Conservation (phyloP, 2,329 filamentous ascomycete genomes). For the Cytospora mali region DNA sequence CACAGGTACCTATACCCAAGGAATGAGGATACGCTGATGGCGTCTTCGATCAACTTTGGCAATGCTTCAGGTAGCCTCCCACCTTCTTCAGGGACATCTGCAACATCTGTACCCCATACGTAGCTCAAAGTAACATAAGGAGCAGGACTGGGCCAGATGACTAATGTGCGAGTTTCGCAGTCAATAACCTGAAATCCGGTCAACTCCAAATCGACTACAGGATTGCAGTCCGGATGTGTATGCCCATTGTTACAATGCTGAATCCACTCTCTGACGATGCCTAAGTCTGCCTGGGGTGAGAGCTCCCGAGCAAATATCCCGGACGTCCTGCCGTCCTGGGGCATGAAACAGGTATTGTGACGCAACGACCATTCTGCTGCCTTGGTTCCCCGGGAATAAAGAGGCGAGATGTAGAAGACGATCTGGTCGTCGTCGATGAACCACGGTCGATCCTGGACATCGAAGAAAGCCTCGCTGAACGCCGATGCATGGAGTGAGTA, state of each 20-base stretch:
- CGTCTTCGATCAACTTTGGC: constrained; percentile 14
- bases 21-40: constrained; percentile 31
- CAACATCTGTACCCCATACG: constrained; percentile 11
- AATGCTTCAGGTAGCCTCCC: not conserved
- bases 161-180: constrained; percentile 7
- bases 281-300: constrained; percentile 8
- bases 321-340: not conserved
- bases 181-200: constrained; percentile 14
- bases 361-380: constrained; percentile 17
- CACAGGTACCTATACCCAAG: constrained; percentile 43
- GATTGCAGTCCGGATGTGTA: constrained; percentile 16
- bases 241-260: constrained; percentile 13
- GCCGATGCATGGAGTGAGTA: constrained; percentile 13
- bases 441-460: constrained; percentile 7
- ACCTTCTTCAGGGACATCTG: not conserved
- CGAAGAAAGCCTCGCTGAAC: constrained; percentile 14
- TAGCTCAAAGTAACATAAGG: constrained; percentile 21
- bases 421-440: constrained; percentile 1
- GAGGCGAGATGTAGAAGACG: constrained; percentile 17
- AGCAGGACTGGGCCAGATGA: not conserved
- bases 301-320: constrained; percentile 14
- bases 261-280: constrained; percentile 8
- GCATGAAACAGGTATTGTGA: constrained; percentile 15
- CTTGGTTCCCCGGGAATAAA: constrained; percentile 8
- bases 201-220: not conserved